Conservation (phyloP, 2,329 filamentous ascomycete species). For the Cordyceps tenuipes region DNA sequence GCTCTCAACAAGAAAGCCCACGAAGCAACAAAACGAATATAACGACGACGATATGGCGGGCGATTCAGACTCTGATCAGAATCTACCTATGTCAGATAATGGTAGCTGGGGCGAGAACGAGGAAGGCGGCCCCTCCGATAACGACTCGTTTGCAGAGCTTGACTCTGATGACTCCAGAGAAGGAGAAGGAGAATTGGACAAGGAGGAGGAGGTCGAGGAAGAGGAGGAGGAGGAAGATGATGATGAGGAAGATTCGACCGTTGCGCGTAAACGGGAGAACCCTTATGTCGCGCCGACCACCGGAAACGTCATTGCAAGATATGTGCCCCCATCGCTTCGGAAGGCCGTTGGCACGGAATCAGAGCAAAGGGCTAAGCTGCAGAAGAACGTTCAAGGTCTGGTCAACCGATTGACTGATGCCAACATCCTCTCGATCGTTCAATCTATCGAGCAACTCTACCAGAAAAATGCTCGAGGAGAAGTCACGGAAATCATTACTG, state of each 20-base stretch:
- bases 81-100: slow-evolving; percentile 22
- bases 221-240: slow-evolving; percentile 20
- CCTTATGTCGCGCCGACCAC: slow-evolving; percentile 71
- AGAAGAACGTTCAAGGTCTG: slow-evolving; percentile 75
- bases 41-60: slow-evolving; percentile 20
- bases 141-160: slow-evolving; percentile 33
- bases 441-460: slow-evolving; percentile 77
- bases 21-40: slow-evolving; percentile 21
- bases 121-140: slow-evolving; percentile 11
- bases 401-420: slow-evolving; percentile 90
- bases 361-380: slow-evolving; percentile 60
- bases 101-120: slow-evolving; percentile 20
- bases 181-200: slow-evolving; percentile 20
- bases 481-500: slow-evolving; percentile 72
- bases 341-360: slow-evolving; percentile 53
- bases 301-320: slow-evolving; percentile 53
- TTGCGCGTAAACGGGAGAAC: slow-evolving; percentile 59
- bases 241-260: slow-evolving; percentile 21
- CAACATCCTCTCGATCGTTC: slow-evolving; percentile 76
- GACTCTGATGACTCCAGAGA: slow-evolving; percentile 28
- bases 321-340: slow-evolving; percentile 79
- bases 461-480: slow-evolving; percentile 76
- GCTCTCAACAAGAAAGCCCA: slow-evolving; percentile 16
- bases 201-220: slow-evolving; percentile 23
- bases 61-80: slow-evolving; percentile 27